A percentile compares a stretch with the other conserved stretches of the same genome.
Evolutionary conservation across 768 basidiomycete genomes (phyloP).

Genomic region (Cubamyces sp.): DNA sequence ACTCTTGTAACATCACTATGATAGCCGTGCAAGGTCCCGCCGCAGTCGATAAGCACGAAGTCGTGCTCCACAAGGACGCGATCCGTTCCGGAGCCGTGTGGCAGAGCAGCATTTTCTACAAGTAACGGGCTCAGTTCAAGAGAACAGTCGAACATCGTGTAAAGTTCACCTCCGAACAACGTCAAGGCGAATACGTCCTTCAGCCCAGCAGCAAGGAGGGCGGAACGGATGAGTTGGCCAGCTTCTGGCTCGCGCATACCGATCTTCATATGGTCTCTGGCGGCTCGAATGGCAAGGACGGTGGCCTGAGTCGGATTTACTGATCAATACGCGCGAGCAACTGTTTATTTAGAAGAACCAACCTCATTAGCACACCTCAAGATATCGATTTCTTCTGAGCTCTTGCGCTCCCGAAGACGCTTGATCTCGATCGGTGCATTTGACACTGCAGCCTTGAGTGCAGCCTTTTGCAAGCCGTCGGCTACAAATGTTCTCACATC

Average conservation of each 20-base stretch:
- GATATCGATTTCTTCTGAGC: slow-evolving; percentile 66
- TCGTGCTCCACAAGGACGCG: slow-evolving; percentile 58
- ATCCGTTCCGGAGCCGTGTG: slow-evolving; percentile 82
- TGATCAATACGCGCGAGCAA: not conserved
- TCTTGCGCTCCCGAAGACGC: slow-evolving; percentile 77
- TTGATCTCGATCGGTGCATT: slow-evolving; percentile 58
- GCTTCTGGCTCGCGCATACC: slow-evolving; percentile 82
- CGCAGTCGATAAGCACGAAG: slow-evolving; percentile 76
- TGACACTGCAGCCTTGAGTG: slow-evolving; percentile 42
- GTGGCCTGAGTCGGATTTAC: slow-evolving; percentile 56
- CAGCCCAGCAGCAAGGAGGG: slow-evolving; percentile 64
- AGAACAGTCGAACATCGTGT: not conserved
- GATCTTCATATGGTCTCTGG: slow-evolving; percentile 60
- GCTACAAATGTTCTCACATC: slow-evolving; percentile 64
- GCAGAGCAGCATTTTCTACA: slow-evolving; percentile 83
- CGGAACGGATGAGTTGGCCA: slow-evolving; percentile 54
- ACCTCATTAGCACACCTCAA: slow-evolving; percentile 85
- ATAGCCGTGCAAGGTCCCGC: slow-evolving; percentile 74
- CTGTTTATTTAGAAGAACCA: not conserved
- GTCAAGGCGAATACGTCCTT: slow-evolving; percentile 61
- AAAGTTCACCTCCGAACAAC: slow-evolving; percentile 72
- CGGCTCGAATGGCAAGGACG: slow-evolving; percentile 69
- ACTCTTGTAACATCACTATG: slow-evolving; percentile 80
- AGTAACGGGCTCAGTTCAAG: slow-evolving; percentile 7
- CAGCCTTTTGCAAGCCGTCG: slow-evolving; percentile 59